These are phyloP conservation scores for Skeletonema potamos DNA, from an alignment of 108 stramenopile genomes.

Conservation along the genomic window DNA sequence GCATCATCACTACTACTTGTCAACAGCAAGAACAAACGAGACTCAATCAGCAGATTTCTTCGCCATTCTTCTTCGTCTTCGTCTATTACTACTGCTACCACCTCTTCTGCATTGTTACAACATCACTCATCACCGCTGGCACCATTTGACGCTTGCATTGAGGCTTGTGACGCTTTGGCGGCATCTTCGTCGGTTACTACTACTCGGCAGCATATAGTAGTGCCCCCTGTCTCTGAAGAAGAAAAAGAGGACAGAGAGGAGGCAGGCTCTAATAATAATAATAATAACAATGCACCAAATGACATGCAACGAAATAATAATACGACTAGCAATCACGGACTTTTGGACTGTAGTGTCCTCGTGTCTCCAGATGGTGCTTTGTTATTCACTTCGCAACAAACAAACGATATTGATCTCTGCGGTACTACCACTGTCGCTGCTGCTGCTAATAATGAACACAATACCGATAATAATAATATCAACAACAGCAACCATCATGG, in stretches of 20 bases:
- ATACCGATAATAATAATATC: neutral
- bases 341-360: conserved; percentile 58
- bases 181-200: conserved; percentile 7
- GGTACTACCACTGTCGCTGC: neutral
- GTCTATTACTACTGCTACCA: neutral
- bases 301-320: no score
- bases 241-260: neutral
- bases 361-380: conserved; percentile 74
- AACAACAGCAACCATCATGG: no score
- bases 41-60: neutral
- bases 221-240: no score
- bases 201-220: no score
- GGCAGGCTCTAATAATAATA: neutral
- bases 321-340: neutral
- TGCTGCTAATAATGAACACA: neutral
- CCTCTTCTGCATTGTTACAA: neutral
- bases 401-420: neutral
- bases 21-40: neutral
- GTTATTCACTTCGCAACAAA: conserved; percentile 39
- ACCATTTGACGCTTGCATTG: conserved; percentile 52
- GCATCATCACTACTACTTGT: no score
- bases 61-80: no score
- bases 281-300: neutral
- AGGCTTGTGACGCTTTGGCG: conserved; percentile 50
- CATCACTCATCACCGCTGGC: conserved; percentile 11